phyloP scores from a whole-genome alignment of 2,329 filamentous ascomycete species.

The Aspergillus luchuensis region DNA sequence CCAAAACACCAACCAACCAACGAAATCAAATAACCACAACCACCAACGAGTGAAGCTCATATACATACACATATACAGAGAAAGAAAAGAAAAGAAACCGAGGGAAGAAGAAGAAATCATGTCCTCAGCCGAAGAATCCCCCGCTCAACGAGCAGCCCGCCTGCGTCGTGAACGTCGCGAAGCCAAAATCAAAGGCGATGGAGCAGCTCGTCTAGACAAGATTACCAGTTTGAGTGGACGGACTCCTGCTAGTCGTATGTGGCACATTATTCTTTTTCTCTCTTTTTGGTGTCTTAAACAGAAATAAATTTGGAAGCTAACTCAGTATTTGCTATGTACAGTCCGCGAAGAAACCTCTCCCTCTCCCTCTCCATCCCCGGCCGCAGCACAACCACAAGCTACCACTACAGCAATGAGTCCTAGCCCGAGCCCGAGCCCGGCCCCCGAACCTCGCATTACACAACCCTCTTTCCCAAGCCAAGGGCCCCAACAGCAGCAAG shows the following conservation, averaged over 20 bases:
- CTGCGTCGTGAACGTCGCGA: conserved; percentile 64
- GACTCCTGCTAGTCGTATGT: conserved; percentile 43
- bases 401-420: conserved; percentile 8
- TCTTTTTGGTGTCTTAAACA: no score
- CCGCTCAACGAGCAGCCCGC: conserved; percentile 56
- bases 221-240: conserved; percentile 63
- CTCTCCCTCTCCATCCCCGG: conserved; percentile 32
- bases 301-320: no score
- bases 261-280: neutral
- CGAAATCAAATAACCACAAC: neutral
- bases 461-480: conserved; percentile 3
- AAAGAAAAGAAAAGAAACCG: no score
- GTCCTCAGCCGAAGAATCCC: conserved; percentile 47
- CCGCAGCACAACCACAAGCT: conserved; percentile 6
- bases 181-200: conserved; percentile 62
- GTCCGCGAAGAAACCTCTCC: conserved; percentile 30
- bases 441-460: neutral
- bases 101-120: conserved; percentile 13
- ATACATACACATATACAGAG: no score
- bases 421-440: neutral
- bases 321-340: conserved; percentile 12
- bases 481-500: conserved; percentile 14
- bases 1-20: neutral
- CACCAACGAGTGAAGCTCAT: conserved; percentile 7
- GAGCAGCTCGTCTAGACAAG: conserved; percentile 61